Base-by-base conservation (phyloP, 2,329 filamentous ascomycete species). In the Cladosporium cucumerinum region DNA sequence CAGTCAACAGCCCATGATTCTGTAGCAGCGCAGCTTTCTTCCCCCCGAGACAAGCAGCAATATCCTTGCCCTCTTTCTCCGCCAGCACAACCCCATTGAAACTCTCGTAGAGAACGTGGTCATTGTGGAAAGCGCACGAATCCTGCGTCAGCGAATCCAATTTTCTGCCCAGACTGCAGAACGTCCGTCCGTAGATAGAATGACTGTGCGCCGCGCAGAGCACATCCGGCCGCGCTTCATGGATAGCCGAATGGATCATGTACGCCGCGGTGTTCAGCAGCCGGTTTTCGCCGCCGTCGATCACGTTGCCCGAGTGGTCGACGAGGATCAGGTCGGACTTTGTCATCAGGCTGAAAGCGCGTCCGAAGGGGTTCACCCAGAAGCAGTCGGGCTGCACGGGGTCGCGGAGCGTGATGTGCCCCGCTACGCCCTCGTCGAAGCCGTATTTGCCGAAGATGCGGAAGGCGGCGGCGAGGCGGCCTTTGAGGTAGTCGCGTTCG, bases 31-130 rank as follows among this genome's bases (percentile, higher is more conserved):
- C 74, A 18, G 75, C 77, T 69, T 80, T 81, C 68, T 76, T 77
- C 57, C 76, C 68, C 0, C 79, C 78, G 7, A 81, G 67, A 49
- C 72, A 73, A 14, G 70, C 68, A 1, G 80, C 80, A 65, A 84
- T 81, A 23, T 77, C 73, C 18, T 76, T 70, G 1, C 81, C 81
- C 68, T 84, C 82, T 65, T 80, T 78, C 36, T 75, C 72, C 0
- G 74, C 77, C 25, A 83, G 69, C 0, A 82, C 81, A 2, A 82
- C 76, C 4, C 82, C 82, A 1, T 81, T 81, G 68, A 82, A 84
- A 18, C 72, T 74, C 12, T 77, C 70, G 63, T 83, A 82, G 7
- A 76, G 69, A 1, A 76, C 76, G 61, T 77, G 75, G 49, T 78
- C 77, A 46, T 78, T 65, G 64, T 80, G 76, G 69, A 81, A 81